Evolutionary conservation across 768 basidiomycete genomes (phyloP).

Genomic region (Cystobasidiopsis lactophilus): DNA sequence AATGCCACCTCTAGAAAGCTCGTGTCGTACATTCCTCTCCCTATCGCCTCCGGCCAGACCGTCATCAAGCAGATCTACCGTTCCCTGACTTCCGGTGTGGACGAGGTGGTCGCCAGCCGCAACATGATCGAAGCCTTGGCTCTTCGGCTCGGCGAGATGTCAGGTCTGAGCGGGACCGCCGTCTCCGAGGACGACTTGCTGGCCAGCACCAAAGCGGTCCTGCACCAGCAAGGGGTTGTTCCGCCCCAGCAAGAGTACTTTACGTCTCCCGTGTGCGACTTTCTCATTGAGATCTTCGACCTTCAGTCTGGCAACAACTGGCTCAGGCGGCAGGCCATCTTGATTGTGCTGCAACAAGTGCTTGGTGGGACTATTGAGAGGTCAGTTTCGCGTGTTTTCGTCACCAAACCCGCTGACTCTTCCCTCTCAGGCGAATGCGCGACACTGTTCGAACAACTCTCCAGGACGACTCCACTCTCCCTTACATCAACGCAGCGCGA

Average conservation of each 20-base stretch:
- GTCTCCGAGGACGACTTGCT: constrained; percentile 67
- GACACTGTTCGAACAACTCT: constrained; percentile 46
- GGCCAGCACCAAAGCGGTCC: background rate
- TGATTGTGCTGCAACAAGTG: constrained; percentile 87
- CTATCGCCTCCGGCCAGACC: constrained; percentile 40
- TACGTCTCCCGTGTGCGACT: constrained; percentile 79
- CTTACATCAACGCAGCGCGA: constrained; percentile 42
- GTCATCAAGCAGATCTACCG: constrained; percentile 73
- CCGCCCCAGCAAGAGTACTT: constrained; percentile 32
- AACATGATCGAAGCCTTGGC: constrained; percentile 92
- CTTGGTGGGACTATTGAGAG: constrained; percentile 88
- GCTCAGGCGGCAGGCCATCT: constrained; percentile 82
- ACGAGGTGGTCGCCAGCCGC: constrained; percentile 90
- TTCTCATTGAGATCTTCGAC: constrained; percentile 80
- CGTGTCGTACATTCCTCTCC: background rate
- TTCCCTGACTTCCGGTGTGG: constrained; percentile 79
- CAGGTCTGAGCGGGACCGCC: constrained; percentile 55
- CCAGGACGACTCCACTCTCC: constrained; percentile 48
- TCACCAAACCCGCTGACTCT: background rate
- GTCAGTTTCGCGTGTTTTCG: constrained; percentile 29
- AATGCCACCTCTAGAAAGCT: background rate
- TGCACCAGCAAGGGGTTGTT: background rate
- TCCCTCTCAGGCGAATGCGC: constrained; percentile 48
- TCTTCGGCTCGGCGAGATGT: constrained; percentile 67
- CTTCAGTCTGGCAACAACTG: constrained; percentile 91